Conservation (phyloP, 2,329 filamentous ascomycete genomes). For the Bertia moriformis region DNA sequence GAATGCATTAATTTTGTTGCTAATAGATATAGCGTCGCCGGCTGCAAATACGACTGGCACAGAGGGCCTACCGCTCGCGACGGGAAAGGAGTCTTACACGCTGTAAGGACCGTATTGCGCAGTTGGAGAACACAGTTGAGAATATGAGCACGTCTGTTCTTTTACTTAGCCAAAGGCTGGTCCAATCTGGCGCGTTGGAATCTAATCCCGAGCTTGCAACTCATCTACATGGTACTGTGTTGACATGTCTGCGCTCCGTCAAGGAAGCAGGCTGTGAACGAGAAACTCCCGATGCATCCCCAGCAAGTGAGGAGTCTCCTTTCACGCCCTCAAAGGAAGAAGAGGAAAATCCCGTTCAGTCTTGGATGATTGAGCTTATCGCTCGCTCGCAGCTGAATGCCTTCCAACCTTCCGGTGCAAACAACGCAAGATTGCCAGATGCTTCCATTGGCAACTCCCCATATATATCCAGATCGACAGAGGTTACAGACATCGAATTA, state of each 20-base stretch:
- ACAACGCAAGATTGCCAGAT: background rate
- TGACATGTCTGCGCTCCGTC: background rate
- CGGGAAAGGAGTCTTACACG: background rate
- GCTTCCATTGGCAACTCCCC: background rate
- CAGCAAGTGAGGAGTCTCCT: background rate
- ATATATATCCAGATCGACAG: background rate
- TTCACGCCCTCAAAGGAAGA: constrained; percentile 1
- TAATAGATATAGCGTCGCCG: background rate
- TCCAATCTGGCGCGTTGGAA: background rate
- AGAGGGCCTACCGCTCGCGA: background rate
- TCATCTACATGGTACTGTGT: background rate
- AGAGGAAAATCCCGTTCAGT: background rate
- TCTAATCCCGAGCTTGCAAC: background rate
- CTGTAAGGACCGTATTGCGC: background rate
- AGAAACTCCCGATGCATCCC: background rate
- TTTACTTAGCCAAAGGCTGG: background rate
- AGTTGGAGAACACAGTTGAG: background rate
- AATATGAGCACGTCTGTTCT: background rate
- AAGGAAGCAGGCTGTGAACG: background rate
- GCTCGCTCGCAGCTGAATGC: background rate
- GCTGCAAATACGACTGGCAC: background rate
- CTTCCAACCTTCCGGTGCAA: background rate
- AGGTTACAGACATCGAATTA: background rate
- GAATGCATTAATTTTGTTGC: too few relatives aligned
- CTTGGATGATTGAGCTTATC: too few relatives aligned